Conservation (phyloP, 2,329 filamentous ascomycete species). For the Ploettnerulaceae sp. region DNA sequence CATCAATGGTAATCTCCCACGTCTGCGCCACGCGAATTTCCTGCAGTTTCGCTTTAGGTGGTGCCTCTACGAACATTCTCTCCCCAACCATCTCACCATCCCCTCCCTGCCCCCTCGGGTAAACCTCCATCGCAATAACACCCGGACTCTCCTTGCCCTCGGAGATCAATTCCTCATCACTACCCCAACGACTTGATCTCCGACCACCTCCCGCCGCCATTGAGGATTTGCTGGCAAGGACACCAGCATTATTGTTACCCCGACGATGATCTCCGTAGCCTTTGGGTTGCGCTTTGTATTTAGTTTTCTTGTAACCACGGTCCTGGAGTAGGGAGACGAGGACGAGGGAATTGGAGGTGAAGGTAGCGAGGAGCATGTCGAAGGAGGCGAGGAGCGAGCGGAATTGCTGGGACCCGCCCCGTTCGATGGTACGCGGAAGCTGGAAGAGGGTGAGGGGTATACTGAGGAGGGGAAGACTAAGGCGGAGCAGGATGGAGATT, state of each 20-base stretch:
- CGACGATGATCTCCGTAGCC: constrained; percentile 35
- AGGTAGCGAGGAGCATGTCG: constrained; percentile 81
- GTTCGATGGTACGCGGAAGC: constrained; percentile 65
- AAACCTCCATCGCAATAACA: constrained; percentile 10
- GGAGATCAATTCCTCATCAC: constrained; percentile 76
- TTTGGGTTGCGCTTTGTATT: constrained; percentile 48
- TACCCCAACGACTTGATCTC: constrained; percentile 58
- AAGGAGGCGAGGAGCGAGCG: constrained; percentile 84
- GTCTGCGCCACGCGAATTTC: constrained; percentile 27
- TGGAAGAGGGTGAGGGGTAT: constrained; percentile 73
- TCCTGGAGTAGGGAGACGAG: constrained; percentile 89
- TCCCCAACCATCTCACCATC: constrained; percentile 23
- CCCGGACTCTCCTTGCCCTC: constrained; percentile 51
- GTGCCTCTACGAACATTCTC: constrained; percentile 14
- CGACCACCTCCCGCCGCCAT: constrained; percentile 42
- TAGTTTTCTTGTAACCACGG: constrained; percentile 80
- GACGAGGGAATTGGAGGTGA: constrained; percentile 83
- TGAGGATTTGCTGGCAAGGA: constrained; percentile 33
- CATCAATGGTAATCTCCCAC: constrained; percentile 26
- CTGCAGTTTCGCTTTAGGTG: constrained; percentile 28
- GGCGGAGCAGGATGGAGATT: constrained; percentile 70
- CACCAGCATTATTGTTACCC: no score
- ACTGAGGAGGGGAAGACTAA: constrained; percentile 75
- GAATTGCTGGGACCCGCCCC: constrained; percentile 70
- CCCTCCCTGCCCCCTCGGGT: neutral